Evolutionary conservation across 1,139 yeast genomes (phyloP).

Genomic region (Debaryomyces sp.): DNA sequence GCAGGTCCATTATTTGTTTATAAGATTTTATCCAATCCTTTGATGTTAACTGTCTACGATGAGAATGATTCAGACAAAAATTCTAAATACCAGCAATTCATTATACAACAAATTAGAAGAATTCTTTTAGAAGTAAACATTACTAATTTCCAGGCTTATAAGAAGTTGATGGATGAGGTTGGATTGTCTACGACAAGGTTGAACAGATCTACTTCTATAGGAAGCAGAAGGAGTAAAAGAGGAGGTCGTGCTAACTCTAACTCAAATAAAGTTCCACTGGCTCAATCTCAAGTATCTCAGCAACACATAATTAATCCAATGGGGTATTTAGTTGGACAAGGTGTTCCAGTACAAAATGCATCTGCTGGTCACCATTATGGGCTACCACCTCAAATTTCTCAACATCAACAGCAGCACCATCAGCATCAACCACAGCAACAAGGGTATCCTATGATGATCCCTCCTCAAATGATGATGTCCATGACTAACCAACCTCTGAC

Average conservation of each 20-base stretch:
- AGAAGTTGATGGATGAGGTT: constrained; percentile 89
- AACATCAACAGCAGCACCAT: constrained; percentile 13
- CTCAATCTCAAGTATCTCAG: constrained; percentile 11
- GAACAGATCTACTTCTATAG: constrained; percentile 29
- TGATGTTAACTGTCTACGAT: constrained; percentile 42
- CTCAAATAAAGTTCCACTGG: constrained; percentile 4
- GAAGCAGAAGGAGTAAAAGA: constrained; percentile 24
- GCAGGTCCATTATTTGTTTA: constrained; percentile 87
- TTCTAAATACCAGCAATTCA: constrained; percentile 57
- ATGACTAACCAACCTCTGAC: constrained; percentile 13
- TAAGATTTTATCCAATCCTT: constrained; percentile 72
- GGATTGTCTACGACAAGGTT: constrained; percentile 58
- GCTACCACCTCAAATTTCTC: constrained; percentile 11
- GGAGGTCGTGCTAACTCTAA: constrained; percentile 17
- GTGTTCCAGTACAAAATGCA: constrained; percentile 8
- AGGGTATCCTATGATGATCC: constrained; percentile 10
- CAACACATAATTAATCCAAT: constrained; percentile 8
- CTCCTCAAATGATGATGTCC: constrained; percentile 11
- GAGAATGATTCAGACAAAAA: constrained; percentile 25
- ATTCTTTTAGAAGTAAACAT: constrained; percentile 62
- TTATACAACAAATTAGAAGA: constrained; percentile 61
- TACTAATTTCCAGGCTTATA: constrained; percentile 68
- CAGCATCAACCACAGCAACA: constrained; percentile 9
- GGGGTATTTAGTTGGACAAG: neutral
- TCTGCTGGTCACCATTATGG: neutral